Base-by-base conservation (phyloP, 176 grass and related monocot species). In the Oropetium thomaeum region DNA sequence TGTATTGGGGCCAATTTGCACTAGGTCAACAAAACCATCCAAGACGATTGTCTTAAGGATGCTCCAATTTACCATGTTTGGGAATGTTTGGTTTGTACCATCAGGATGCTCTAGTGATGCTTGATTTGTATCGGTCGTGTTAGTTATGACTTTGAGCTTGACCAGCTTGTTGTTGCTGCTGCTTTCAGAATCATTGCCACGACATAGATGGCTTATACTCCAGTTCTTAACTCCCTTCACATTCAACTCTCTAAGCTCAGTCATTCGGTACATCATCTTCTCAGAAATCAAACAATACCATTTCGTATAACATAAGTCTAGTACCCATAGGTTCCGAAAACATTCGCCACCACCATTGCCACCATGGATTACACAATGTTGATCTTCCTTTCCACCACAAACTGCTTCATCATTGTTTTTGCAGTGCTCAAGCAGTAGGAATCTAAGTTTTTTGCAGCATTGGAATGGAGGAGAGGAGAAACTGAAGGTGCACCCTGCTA, bases 381-480 rank as follows among this genome's bases (percentile, higher is more conserved):
- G 3, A 0, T 34, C 10, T 2, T 55, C 32, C 23, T 25, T n/a
- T 55, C 22, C 32, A 55, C n/a, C 5, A 34, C 0, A 4, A 16
- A 38, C 1, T 17, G 1, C 4, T 5, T 17, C 12, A 15, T 41
- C 25, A 7, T 43, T 28, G 5, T 12, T 2, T 10, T 5, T 38
- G 41, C 72, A 83, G 16, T 25, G 2, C 3, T 83, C 2, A 8
- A 76, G 43, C 0, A 14, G 19, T 26, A 84, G 65, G 34, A 78
- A 45, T 20, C 82, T 84, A 15, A 84, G 57, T 17, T 53, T 39
- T 3, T 2, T 62, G 32, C 65, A 84, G 6, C 38, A 10, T 0
- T 12, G 0, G 65, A 83, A 83, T 4, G 81, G 81, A 5, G 81
- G 64, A 16, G 72, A 69, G 22, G 32, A 43, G 52, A 83, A 83